A percentile compares a stretch with the other conserved stretches of the same genome.
Conservation (phyloP, 345 rosid genomes). For the Luvunga scandens region DNA sequence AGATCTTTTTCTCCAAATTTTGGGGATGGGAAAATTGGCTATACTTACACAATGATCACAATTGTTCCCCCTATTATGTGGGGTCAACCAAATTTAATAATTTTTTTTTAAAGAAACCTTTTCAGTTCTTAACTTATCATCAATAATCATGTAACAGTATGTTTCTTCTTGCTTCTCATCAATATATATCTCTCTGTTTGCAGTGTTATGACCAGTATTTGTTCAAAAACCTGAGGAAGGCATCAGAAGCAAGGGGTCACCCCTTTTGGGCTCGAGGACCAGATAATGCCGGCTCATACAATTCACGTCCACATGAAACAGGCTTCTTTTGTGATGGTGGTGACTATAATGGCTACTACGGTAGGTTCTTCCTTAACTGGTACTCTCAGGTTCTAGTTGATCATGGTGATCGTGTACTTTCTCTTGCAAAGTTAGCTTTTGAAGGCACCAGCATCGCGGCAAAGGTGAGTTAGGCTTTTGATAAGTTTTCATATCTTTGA, state of each 20-base stretch:
- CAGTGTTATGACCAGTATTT: constrained; percentile 94
- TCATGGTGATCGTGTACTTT: constrained; percentile 79
- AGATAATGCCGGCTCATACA: constrained; percentile 83
- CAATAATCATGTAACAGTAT: neutral
- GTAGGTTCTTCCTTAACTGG: constrained; percentile 96
- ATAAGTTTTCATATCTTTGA: constrained; percentile 3
- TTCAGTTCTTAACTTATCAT: neutral
- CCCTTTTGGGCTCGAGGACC: constrained; percentile 88
- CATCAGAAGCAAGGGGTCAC: constrained; percentile 82
- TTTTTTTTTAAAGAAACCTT: neutral
- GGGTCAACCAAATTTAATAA: neutral
- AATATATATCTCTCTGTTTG: neutral
- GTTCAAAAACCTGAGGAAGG: constrained; percentile 69
- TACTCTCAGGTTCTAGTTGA: constrained; percentile 74
- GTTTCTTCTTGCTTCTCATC: neutral
- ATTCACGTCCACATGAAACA: constrained; percentile 82
- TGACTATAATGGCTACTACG: constrained; percentile 84
- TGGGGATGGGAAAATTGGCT: neutral
- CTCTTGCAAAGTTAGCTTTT: constrained; percentile 83
- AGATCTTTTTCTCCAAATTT: neutral
- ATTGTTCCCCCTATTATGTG: neutral
- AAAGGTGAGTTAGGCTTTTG: constrained; percentile 56
- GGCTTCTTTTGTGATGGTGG: constrained; percentile 98
- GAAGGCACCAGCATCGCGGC: constrained; percentile 67
- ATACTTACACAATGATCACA: neutral